These are phyloP conservation scores for Mitragyna speciosa DNA, from an alignment of 257 asterid genomes.

Conservation along the genomic window DNA sequence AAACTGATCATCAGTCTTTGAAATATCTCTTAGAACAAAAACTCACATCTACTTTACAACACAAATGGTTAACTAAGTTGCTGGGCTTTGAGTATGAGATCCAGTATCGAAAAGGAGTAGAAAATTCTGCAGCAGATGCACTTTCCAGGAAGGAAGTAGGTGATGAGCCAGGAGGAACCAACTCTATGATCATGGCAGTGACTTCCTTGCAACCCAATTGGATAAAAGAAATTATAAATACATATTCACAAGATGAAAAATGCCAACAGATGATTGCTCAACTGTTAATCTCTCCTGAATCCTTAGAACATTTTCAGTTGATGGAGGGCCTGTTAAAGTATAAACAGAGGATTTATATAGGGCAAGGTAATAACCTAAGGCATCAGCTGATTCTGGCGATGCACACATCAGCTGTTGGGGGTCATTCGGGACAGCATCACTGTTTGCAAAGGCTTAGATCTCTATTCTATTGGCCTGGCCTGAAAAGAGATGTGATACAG, in stretches of 20 bases:
- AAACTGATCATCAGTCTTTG: not conserved
- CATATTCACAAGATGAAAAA: not conserved
- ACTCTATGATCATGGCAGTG: too few species aligned
- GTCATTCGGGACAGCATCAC: not conserved
- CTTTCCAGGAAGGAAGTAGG: not conserved
- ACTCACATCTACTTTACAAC: not conserved
- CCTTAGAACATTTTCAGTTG: not conserved
- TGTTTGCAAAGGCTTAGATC: too few species aligned
- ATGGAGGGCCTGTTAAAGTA: not conserved
- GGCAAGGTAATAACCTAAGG: not conserved
- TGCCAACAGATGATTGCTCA: not conserved
- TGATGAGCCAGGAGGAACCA: fast-evolving
- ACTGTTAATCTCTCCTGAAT: not conserved
- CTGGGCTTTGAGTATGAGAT: not conserved
- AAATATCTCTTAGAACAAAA: not conserved
- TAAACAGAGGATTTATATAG: not conserved
- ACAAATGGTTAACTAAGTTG: not conserved
- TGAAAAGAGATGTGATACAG: not conserved
- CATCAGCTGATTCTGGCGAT: not conserved
- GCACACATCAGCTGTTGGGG: not conserved
- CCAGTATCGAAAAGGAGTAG: not conserved
- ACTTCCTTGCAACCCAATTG: too few species aligned
- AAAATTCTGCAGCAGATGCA: not conserved
- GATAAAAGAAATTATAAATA: too few species aligned
- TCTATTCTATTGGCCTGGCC: not conserved